Evolutionary conservation across 2,329 filamentous ascomycete species (phyloP).

Genomic region (Alternaria panax): DNA sequence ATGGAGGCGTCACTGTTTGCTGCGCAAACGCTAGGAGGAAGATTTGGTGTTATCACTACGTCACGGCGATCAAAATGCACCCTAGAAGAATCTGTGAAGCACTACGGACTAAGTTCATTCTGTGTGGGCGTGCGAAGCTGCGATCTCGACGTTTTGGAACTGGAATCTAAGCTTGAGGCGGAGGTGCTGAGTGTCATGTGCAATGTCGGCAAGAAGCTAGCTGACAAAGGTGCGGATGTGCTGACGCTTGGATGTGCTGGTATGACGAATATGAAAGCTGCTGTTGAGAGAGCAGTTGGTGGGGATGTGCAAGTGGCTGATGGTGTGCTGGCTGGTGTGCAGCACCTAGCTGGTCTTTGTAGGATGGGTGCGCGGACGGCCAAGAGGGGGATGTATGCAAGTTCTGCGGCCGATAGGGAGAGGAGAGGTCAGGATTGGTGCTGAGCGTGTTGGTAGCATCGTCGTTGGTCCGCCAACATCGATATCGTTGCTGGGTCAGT

Average conservation of each 20-base stretch:
- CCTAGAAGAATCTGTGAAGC: neutral
- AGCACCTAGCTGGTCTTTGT: conserved; percentile 56
- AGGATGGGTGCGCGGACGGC: conserved; percentile 56
- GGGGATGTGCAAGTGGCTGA: conserved; percentile 60
- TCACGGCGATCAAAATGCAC: neutral
- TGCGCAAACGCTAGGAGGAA: conserved; percentile 58
- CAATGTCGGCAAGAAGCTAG: conserved; percentile 38
- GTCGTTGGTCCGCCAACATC: neutral
- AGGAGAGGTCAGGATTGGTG: neutral
- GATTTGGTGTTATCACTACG: neutral
- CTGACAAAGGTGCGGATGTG: conserved; percentile 53
- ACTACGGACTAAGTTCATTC: rapidly evolving
- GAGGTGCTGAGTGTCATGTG: conserved; percentile 53
- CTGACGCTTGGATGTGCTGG: conserved; percentile 58
- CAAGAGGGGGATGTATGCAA: conserved; percentile 55
- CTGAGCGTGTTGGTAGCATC: neutral
- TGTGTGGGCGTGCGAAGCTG: conserved; percentile 54
- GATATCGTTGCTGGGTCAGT: neutral
- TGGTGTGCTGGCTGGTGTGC: conserved; percentile 59
- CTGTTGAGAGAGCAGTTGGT: conserved; percentile 57
- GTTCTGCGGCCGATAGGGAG: conserved; percentile 31
- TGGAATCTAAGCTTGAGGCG: conserved; percentile 51
- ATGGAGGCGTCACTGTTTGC: conserved; percentile 62
- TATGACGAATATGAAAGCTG: conserved; percentile 57
- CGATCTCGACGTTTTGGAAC: conserved; percentile 55